phyloP scores from a whole-genome alignment of 176 grass and related monocot species.

The Ensete ventricosum region DNA sequence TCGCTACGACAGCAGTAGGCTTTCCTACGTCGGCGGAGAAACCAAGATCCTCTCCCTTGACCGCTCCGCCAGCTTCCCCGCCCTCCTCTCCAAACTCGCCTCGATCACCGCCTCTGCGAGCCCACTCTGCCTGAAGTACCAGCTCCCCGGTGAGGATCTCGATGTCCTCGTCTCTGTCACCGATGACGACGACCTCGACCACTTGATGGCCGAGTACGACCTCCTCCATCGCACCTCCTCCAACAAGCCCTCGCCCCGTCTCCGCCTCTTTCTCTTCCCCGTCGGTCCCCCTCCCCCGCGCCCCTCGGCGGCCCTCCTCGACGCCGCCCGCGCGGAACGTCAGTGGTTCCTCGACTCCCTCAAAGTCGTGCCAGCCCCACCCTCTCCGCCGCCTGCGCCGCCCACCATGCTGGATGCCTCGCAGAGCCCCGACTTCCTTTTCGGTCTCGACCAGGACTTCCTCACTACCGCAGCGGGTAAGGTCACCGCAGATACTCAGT shows the following conservation, averaged over 20 bases:
- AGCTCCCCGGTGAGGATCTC: constrained; percentile 94
- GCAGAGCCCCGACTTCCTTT: constrained; percentile 60
- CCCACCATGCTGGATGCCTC: constrained; percentile 4
- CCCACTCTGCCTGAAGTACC: constrained; percentile 74
- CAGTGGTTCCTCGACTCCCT: constrained; percentile 71
- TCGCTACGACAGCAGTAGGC: constrained; percentile 55
- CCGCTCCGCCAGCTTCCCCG: constrained; percentile 45
- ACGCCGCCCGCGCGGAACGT: constrained; percentile 46
- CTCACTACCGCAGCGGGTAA: constrained; percentile 65
- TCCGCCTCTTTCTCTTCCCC: constrained; percentile 91
- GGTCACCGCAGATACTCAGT: constrained; percentile 46
- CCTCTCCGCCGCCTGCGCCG: neutral
- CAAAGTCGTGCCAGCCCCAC: constrained; percentile 34
- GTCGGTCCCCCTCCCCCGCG: constrained; percentile 36
- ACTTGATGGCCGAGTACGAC: constrained; percentile 84
- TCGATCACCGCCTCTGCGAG: constrained; percentile 9
- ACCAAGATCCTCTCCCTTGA: constrained; percentile 93
- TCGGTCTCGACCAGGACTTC: constrained; percentile 64
- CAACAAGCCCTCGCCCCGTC: constrained; percentile 23
- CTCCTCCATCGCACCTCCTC: constrained; percentile 53
- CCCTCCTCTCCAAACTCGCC: constrained; percentile 51
- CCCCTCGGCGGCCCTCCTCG: constrained; percentile 32
- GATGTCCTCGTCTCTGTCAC: constrained; percentile 92
- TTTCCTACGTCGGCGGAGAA: constrained; percentile 86
- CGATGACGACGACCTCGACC: constrained; percentile 89